These are phyloP conservation scores for Vigna hirtella DNA, from an alignment of 306 rosid genomes.

Conservation along the genomic window DNA sequence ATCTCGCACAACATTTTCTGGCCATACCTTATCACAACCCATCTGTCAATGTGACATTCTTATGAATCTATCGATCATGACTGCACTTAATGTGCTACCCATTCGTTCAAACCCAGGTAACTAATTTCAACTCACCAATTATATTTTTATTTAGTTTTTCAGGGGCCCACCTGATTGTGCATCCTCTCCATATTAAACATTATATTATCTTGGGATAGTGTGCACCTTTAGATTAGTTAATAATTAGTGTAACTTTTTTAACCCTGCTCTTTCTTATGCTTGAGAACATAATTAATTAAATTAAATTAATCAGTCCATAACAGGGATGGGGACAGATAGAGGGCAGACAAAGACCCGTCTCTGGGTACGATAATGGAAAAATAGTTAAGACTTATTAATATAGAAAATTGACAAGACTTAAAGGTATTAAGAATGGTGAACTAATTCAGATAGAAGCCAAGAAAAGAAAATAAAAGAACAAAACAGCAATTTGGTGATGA, in stretches of 20 bases:
- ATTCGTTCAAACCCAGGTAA: constrained; percentile 42
- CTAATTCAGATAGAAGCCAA: constrained; percentile 21
- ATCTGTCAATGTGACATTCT: constrained; percentile 42
- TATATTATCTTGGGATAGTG: constrained; percentile 3
- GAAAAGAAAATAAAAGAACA: constrained; percentile 35
- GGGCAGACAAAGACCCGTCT: constrained; percentile 19
- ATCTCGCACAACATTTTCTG: constrained; percentile 20
- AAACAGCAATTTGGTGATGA: constrained; percentile 37
- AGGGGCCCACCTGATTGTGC: too few relatives aligned
- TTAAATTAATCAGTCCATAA: neutral
- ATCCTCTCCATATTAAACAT: neutral
- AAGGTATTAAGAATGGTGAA: constrained; percentile 32
- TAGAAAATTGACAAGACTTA: constrained; percentile 40
- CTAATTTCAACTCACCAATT: constrained; percentile 25
- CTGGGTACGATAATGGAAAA: constrained; percentile 24
- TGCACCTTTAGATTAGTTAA: constrained; percentile 35
- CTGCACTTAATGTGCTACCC: constrained; percentile 42
- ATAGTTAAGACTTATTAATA: constrained; percentile 3
- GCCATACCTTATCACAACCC: constrained; percentile 43
- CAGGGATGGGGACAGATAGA: constrained; percentile 3
- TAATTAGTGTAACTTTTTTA: constrained; percentile 3
- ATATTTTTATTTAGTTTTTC: neutral
- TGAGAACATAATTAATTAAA: neutral
- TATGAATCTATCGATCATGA: constrained; percentile 55
- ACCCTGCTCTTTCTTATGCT: neutral